These are phyloP conservation scores for Leptomonas pyrrhocoris DNA, from an alignment of 208 protist species.

Conservation along the genomic window DNA sequence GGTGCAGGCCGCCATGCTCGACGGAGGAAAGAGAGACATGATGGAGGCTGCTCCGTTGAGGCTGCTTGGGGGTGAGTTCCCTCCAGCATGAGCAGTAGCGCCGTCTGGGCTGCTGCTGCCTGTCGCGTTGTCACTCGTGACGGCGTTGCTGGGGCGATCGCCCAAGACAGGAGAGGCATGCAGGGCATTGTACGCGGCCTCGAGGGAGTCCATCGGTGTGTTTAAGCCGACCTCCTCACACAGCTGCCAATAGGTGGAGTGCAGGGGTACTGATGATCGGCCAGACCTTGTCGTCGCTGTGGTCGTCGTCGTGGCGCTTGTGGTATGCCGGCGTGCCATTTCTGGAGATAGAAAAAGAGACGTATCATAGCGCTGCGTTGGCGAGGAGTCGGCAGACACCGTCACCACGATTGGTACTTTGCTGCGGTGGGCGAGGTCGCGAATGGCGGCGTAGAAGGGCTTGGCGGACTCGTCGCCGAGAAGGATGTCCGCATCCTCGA, in stretches of 20 bases:
- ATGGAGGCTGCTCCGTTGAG: background rate
- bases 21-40: slow-evolving; percentile 2
- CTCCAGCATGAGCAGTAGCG: slow-evolving; percentile 1
- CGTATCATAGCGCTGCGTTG: slow-evolving; percentile 34
- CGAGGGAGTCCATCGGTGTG: slow-evolving; percentile 26
- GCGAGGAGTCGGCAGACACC: slow-evolving; percentile 41
- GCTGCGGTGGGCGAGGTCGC: slow-evolving; percentile 73
- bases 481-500: slow-evolving; percentile 85
- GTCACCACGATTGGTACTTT: slow-evolving; percentile 85
- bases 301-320: background rate
- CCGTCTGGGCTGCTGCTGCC: background rate
- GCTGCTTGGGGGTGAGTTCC: background rate
- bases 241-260: slow-evolving; percentile 22
- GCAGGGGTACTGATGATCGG: background rate
- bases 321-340: background rate
- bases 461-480: slow-evolving; percentile 71
- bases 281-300: background rate
- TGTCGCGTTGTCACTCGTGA: background rate
- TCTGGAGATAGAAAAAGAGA: background rate
- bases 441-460: slow-evolving; percentile 78
- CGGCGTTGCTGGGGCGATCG: slow-evolving; percentile 3
- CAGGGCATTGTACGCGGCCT: slow-evolving; percentile 22
- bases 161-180: slow-evolving; percentile 14
- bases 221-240: slow-evolving; percentile 23
- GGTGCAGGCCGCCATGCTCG: background rate